These are phyloP conservation scores for Hippophae tibetana DNA, from an alignment of 306 rosid species.

Conservation along the genomic window DNA sequence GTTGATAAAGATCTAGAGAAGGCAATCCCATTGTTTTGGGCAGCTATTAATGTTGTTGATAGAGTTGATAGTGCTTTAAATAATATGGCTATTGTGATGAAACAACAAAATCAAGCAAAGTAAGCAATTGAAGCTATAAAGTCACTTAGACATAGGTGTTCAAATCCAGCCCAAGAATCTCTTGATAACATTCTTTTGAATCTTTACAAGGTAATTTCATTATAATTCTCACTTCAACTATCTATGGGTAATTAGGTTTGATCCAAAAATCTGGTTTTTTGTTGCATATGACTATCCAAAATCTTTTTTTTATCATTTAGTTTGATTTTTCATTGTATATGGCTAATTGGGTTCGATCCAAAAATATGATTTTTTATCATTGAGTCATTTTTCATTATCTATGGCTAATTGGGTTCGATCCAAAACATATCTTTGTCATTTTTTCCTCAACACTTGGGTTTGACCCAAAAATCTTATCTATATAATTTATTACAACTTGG, in stretches of 20 bases:
- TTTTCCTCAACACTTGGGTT: too few relatives aligned
- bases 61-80: slow-evolving; percentile 9
- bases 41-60: too few relatives aligned
- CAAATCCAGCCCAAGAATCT: slow-evolving; percentile 94
- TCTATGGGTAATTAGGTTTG: too few relatives aligned
- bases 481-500: not conserved
- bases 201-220: slow-evolving; percentile 67
- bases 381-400: too few relatives aligned
- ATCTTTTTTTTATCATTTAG: not conserved
- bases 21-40: slow-evolving; percentile 45
- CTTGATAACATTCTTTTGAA: slow-evolving; percentile 91
- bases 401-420: not conserved
- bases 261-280: not conserved
- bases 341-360: too few relatives aligned
- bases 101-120: slow-evolving; percentile 87
- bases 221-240: too few relatives aligned
- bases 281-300: not conserved
- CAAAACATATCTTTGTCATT: too few relatives aligned
- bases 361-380: too few relatives aligned
- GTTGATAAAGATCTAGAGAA: slow-evolving; percentile 95
- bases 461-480: too few relatives aligned
- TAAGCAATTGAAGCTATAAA: slow-evolving; percentile 98
- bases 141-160: slow-evolving; percentile 71
- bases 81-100: slow-evolving; percentile 98
- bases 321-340: not conserved